Evolutionary conservation across 768 basidiomycete species (phyloP).

Genomic region (Lactarius vividus): DNA sequence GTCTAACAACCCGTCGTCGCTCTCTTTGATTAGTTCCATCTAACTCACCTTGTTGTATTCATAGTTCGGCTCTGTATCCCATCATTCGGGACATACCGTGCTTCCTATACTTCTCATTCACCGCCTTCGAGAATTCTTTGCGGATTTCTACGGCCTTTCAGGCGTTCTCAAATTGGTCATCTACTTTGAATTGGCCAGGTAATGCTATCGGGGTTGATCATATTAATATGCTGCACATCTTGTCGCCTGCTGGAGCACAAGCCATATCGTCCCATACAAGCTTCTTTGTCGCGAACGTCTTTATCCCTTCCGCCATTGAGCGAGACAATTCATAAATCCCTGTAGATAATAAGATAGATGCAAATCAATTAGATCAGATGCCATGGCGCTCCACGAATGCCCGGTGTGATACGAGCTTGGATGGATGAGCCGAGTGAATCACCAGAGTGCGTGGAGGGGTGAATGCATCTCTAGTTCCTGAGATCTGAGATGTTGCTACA

Average conservation of each 20-base stretch:
- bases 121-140: slow-evolving; percentile 57
- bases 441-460: not conserved
- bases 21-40: slow-evolving; percentile 10
- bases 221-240: slow-evolving; percentile 51
- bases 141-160: slow-evolving; percentile 21
- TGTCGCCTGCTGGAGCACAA: slow-evolving; percentile 34
- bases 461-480: slow-evolving; percentile 66
- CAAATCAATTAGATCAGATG: slow-evolving; percentile 8
- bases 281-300: too few relatives aligned
- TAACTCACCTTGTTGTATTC: not conserved
- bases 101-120: slow-evolving; percentile 48
- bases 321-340: too few relatives aligned
- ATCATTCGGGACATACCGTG: slow-evolving; percentile 44
- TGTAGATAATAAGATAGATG: not conserved
- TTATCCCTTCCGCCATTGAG: too few relatives aligned
- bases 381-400: slow-evolving; percentile 39
- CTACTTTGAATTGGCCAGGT: slow-evolving; percentile 38
- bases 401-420: slow-evolving; percentile 24
- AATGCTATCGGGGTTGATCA: slow-evolving; percentile 65
- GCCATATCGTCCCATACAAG: not conserved
- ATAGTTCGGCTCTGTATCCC: not conserved
- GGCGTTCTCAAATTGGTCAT: slow-evolving; percentile 2
- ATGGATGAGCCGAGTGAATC: slow-evolving; percentile 12
- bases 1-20: slow-evolving; percentile 23
- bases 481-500: slow-evolving; percentile 75